These are phyloP conservation scores for Scheffersomyces coipomensis DNA, from an alignment of 805 yeast species.

Conservation along the genomic window DNA sequence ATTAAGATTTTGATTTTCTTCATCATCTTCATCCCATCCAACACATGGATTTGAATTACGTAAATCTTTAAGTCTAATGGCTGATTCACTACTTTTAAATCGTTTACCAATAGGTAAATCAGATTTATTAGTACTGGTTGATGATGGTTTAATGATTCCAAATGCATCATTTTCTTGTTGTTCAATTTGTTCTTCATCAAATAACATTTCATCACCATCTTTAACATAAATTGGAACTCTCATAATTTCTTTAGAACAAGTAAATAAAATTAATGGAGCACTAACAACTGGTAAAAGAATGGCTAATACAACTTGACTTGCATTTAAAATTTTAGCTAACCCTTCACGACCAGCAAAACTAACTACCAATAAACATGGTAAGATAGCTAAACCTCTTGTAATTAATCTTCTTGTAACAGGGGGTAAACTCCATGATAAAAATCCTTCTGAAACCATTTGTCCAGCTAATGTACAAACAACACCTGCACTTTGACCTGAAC, in stretches of 20 bases:
- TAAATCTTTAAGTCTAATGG: constrained; percentile 38
- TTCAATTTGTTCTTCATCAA: constrained; percentile 8
- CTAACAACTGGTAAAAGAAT: constrained; percentile 81
- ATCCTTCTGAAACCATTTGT: constrained; percentile 92
- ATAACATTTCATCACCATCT: constrained; percentile 28
- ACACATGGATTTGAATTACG: constrained; percentile 42
- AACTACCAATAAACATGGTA: constrained; percentile 81
- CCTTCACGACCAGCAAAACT: constrained; percentile 78
- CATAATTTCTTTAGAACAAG: constrained; percentile 69
- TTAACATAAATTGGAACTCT: constrained; percentile 42
- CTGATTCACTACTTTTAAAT: constrained; percentile 36
- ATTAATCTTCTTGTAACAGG: constrained; percentile 80
- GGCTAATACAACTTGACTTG: constrained; percentile 80
- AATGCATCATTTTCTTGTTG: background rate
- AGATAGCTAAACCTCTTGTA: constrained; percentile 79
- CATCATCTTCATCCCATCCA: constrained; percentile 39
- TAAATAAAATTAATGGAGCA: constrained; percentile 84
- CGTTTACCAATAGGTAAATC: constrained; percentile 12
- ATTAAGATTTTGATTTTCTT: constrained; percentile 8
- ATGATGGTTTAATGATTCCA: constrained; percentile 1
- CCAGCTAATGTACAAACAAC: constrained; percentile 93
- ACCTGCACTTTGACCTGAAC: constrained; percentile 94
- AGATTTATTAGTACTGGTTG: background rate
- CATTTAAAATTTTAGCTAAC: constrained; percentile 68
- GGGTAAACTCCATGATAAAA: constrained; percentile 71